Evolutionary conservation across 1,284 basidiomycete species (phyloP).

Genomic region (Cutaneotrichosporon sp.): DNA sequence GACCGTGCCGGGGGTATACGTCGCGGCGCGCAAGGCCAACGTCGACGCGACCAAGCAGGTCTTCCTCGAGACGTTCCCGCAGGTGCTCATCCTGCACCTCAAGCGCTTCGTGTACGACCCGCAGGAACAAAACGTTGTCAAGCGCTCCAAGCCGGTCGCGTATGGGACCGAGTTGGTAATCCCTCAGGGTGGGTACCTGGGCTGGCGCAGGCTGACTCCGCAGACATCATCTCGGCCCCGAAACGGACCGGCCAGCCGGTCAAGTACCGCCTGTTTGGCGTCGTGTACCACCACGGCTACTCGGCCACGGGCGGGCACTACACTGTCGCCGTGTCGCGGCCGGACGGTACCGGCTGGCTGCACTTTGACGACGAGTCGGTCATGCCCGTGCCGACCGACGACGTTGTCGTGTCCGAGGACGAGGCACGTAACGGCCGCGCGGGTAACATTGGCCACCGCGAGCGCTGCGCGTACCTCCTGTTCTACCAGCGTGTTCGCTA

Average conservation of each 20-base stretch:
- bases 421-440: slow-evolving; percentile 56
- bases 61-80: slow-evolving; percentile 77
- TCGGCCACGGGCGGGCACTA: slow-evolving; percentile 93
- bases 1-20: slow-evolving; percentile 66
- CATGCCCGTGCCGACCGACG: slow-evolving; percentile 67
- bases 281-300: slow-evolving; percentile 88
- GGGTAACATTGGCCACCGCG: slow-evolving; percentile 43
- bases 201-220: not conserved
- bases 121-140: slow-evolving; percentile 56
- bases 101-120: slow-evolving; percentile 90
- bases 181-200: slow-evolving; percentile 54
- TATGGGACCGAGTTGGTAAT: slow-evolving; percentile 77
- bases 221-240: slow-evolving; percentile 63
- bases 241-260: slow-evolving; percentile 53
- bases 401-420: slow-evolving; percentile 61
- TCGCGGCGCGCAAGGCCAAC: slow-evolving; percentile 56
- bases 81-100: slow-evolving; percentile 81
- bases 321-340: slow-evolving; percentile 83
- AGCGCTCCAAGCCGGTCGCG: slow-evolving; percentile 74
- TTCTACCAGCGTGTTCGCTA: slow-evolving; percentile 60
- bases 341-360: slow-evolving; percentile 65
- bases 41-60: slow-evolving; percentile 84
- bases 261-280: slow-evolving; percentile 81
- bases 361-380: slow-evolving; percentile 89
- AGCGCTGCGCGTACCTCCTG: slow-evolving; percentile 70